These are phyloP conservation scores for Leptographium wingfieldii DNA, from an alignment of 2,329 filamentous ascomycete genomes.

Conservation along the genomic window DNA sequence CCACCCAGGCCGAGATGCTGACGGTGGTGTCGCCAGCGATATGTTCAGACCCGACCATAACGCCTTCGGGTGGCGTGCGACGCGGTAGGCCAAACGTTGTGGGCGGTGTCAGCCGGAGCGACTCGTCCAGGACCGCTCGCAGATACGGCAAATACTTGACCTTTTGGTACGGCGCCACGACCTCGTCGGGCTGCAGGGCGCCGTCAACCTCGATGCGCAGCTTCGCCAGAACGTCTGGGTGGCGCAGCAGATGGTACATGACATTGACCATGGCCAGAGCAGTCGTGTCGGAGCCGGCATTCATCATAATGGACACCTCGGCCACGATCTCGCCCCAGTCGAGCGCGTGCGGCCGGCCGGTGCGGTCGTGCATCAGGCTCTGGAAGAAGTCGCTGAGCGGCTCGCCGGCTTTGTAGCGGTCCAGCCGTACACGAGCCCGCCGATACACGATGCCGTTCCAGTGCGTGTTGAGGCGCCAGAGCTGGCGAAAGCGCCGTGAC, in stretches of 20 bases:
- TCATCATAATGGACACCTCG: slow-evolving; percentile 26
- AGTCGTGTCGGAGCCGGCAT: slow-evolving; percentile 17
- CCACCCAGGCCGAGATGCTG: slow-evolving; percentile 23
- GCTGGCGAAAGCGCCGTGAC: slow-evolving; percentile 25
- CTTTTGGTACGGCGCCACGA: slow-evolving; percentile 8
- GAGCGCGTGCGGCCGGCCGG: slow-evolving; percentile 27
- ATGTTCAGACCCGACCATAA: slow-evolving; percentile 8
- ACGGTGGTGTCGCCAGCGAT: slow-evolving; percentile 21
- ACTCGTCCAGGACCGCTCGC: slow-evolving; percentile 35
- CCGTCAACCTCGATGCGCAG: slow-evolving; percentile 3
- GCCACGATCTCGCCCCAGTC: slow-evolving; percentile 47
- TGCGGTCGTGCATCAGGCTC: slow-evolving; percentile 35
- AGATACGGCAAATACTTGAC: slow-evolving; percentile 28
- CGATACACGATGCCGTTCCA: slow-evolving; percentile 36
- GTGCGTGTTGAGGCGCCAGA: slow-evolving; percentile 26
- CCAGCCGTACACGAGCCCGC: slow-evolving; percentile 28
- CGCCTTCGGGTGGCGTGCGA: neutral
- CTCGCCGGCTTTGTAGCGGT: slow-evolving; percentile 36
- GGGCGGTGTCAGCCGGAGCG: slow-evolving; percentile 26
- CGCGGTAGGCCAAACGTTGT: slow-evolving; percentile 14
- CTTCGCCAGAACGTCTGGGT: neutral
- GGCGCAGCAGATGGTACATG: slow-evolving; percentile 13
- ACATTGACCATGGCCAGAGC: slow-evolving; percentile 12
- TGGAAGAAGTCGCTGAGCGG: slow-evolving; percentile 47
- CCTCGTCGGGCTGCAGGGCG: neutral